A percentile compares a stretch with the other conserved stretches of the same genome.
Evolutionary conservation across 441 rosid genomes (phyloP).

Genomic region (Populus tomentosa): DNA sequence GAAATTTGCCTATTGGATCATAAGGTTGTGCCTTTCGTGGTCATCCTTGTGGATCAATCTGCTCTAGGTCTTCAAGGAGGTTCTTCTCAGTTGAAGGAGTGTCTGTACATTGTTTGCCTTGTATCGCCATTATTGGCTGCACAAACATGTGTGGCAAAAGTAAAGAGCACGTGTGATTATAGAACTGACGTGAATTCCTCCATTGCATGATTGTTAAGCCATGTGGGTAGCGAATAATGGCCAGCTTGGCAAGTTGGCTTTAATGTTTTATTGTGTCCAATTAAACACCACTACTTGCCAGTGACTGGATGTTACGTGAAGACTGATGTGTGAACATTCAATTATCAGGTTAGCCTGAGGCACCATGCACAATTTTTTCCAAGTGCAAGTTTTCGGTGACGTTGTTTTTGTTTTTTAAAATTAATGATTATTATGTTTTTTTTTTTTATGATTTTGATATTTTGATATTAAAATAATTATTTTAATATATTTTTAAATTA

Average conservation of each 20-base stretch:
- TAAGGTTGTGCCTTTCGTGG: not conserved
- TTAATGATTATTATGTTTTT: too few relatives aligned
- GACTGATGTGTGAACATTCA: not conserved
- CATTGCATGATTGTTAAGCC: not conserved
- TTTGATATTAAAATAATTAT: too few relatives aligned
- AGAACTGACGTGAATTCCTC: not conserved
- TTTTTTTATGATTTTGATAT: too few relatives aligned
- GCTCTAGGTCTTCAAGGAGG: not conserved
- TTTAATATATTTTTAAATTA: too few relatives aligned
- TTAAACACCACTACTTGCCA: not conserved
- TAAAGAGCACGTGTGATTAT: not conserved
- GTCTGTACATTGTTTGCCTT: not conserved
- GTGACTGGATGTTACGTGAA: not conserved
- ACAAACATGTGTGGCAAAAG: not conserved
- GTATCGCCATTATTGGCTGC: not conserved
- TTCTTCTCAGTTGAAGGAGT: conserved; percentile 7
- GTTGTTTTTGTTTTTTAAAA: too few relatives aligned
- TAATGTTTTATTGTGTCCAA: not conserved
- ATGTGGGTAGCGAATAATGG: not conserved
- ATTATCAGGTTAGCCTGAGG: not conserved
- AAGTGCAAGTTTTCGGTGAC: too few relatives aligned
- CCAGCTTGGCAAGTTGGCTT: not conserved
- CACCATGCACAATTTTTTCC: not conserved
- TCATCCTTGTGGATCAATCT: not conserved
- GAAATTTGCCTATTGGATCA: not conserved